Base-by-base conservation (phyloP, 2,329 filamentous ascomycete species). In the Talaromyces piceae region DNA sequence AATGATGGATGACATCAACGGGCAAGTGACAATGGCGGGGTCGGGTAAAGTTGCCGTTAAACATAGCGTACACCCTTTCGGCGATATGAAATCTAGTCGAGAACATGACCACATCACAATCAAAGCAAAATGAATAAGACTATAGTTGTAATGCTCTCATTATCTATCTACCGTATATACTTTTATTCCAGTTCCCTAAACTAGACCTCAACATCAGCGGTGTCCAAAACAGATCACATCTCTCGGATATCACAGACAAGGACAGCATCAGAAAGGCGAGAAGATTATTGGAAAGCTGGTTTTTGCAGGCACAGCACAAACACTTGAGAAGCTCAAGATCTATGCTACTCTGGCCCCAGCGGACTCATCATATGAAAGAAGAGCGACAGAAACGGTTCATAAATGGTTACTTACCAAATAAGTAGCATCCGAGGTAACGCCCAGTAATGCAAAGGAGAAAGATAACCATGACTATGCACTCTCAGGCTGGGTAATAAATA, bases 281-380 rank as follows among this genome's bases (percentile, higher is more conserved):
- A 84, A 84, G 81, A 84, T 83, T 72, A 68, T 31, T 41, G 31
- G 22, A 45, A 47, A 52, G 80, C 81, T 82, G 81, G 80, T 76
- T 70, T 64, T 79, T 79, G 68, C 79, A 81, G 77, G 70, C 80
- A 83, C 69, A 52, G 68, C 66, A 64, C 54, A 56, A 62, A 63
- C 63, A 63, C 65, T 31, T 20, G 13, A 18, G 20, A 43, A 23
- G 13, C 23, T 9, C 13, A 18, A 49, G 13, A 41, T 30, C 18
- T 60, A 62, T 61, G 59, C 72, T 76, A 68, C 64, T 77, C 71
- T 77, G 74, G 75, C 75, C 75, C 75, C 73, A 73, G 75, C 74
- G 67, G 63, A 61, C 64, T 77, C 75, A 77, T 76, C 74, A 74
- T 63, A 43, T 49, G 12, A 25, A 26, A 26, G 6, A n/a, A 45